Evolutionary conservation across 805 yeast genomes (phyloP).

Genomic region (Kuraishia piskuri): DNA sequence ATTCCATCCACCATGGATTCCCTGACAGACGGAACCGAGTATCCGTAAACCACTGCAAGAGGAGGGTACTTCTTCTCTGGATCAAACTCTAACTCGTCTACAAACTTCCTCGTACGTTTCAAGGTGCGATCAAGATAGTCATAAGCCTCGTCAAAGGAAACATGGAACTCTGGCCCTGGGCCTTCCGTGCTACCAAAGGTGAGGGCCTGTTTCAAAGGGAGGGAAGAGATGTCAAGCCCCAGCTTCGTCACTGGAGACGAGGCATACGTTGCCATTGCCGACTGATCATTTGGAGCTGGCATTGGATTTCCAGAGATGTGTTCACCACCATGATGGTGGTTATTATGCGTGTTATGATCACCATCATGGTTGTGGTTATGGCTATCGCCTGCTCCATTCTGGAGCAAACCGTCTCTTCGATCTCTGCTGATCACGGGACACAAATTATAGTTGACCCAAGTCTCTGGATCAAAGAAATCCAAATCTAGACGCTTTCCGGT

Average conservation of each 20-base stretch:
- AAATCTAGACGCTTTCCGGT: constrained; percentile 52
- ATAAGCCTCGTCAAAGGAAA: constrained; percentile 50
- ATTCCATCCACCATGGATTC: constrained; percentile 60
- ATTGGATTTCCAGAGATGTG: not conserved
- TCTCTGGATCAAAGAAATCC: constrained; percentile 73
- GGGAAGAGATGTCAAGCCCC: not conserved
- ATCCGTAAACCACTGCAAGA: constrained; percentile 72
- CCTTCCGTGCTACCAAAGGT: constrained; percentile 4
- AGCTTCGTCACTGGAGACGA: not conserved
- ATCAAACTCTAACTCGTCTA: constrained; percentile 46
- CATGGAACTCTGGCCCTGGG: constrained; percentile 11
- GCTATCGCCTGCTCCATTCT: not conserved
- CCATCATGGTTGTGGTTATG: not conserved
- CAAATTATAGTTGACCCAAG: constrained; percentile 70
- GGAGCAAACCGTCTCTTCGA: constrained; percentile 15
- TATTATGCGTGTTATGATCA: no score
- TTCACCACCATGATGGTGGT: no score
- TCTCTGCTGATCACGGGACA: constrained; percentile 59
- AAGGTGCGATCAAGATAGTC: constrained; percentile 58
- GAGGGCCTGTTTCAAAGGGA: not conserved
- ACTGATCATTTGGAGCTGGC: not conserved
- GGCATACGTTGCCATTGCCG: not conserved
- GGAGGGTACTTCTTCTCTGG: constrained; percentile 66
- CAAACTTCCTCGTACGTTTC: constrained; percentile 46
- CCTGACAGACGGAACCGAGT: constrained; percentile 75